Percentiles rank a stretch among this genome's conserved stretches.
phyloP scores from a whole-genome alignment of 1,284 basidiomycete species.

The Ceratobasidium sp. region DNA sequence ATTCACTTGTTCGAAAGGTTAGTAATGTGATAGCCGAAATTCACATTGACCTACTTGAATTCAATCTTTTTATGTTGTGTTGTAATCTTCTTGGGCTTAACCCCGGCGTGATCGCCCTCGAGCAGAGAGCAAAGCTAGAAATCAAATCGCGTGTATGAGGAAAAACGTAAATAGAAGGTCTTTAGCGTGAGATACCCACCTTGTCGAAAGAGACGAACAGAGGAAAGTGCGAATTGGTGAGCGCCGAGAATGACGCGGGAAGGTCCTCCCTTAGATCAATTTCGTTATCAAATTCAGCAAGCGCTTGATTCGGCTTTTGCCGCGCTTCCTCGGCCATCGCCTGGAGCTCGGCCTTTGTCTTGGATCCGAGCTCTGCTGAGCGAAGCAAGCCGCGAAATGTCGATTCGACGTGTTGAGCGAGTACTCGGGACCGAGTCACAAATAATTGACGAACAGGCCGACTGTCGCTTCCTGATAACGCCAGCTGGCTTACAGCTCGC shows the following conservation, averaged over 20 bases:
- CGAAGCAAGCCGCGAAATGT: not conserved
- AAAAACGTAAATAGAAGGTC: no score
- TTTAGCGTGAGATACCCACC: no score
- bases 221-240: constrained; percentile 16
- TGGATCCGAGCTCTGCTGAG: not conserved
- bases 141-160: no score
- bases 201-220: constrained; percentile 26
- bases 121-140: not conserved
- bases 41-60: constrained; percentile 17
- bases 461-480: no score
- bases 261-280: constrained; percentile 2
- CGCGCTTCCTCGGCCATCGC: not conserved
- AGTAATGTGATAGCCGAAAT: no score
- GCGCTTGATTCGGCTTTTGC: not conserved
- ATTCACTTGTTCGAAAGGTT: not conserved
- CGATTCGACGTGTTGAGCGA: constrained; percentile 9
- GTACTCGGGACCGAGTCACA: constrained; percentile 4
- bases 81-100: no score
- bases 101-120: constrained; percentile 31
- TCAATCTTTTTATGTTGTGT: not conserved
- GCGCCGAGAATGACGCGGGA: not conserved
- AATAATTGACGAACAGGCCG: not conserved
- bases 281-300: constrained; percentile 11
- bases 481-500: not conserved
- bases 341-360: not conserved